Evolutionary conservation across 352 stramenopile genomes (phyloP).

Genomic region (Globisporangium carolinianum): DNA sequence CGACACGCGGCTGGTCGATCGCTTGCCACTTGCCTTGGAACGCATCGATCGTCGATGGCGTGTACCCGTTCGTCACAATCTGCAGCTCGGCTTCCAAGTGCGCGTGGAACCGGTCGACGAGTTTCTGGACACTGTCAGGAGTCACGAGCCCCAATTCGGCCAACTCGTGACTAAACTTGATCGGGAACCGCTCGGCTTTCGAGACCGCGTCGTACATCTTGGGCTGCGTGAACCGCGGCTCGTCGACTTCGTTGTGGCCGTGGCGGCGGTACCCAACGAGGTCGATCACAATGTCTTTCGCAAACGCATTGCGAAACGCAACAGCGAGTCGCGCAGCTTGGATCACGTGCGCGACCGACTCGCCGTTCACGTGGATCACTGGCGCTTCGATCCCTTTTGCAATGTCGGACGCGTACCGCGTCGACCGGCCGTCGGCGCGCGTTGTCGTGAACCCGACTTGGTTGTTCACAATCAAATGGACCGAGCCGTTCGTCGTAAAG

Average conservation of each 20-base stretch:
- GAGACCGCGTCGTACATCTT: slow-evolving; percentile 82
- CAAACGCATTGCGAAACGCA: slow-evolving; percentile 77
- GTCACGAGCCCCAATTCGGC: slow-evolving; percentile 49
- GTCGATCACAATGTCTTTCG: slow-evolving; percentile 85
- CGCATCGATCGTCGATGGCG: slow-evolving; percentile 57
- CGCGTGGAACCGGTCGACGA: slow-evolving; percentile 44
- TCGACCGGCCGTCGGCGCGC: slow-evolving; percentile 67
- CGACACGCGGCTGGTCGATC: slow-evolving; percentile 38
- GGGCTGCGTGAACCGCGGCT: slow-evolving; percentile 85
- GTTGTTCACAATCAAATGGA: slow-evolving; percentile 89
- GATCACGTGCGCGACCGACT: slow-evolving; percentile 74
- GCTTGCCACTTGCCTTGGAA: slow-evolving; percentile 67
- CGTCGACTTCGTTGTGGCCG: slow-evolving; percentile 88
- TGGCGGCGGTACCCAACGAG: slow-evolving; percentile 79
- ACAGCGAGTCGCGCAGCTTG: slow-evolving; percentile 66
- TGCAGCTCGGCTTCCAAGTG: slow-evolving; percentile 66
- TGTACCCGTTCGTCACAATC: slow-evolving; percentile 48
- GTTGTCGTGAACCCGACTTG: slow-evolving; percentile 89
- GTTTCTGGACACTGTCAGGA: slow-evolving; percentile 42
- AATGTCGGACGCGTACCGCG: slow-evolving; percentile 80
- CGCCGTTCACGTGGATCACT: slow-evolving; percentile 86
- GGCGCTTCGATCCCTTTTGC: slow-evolving; percentile 78
- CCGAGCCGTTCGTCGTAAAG: slow-evolving; percentile 66
- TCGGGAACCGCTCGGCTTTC: slow-evolving; percentile 51
- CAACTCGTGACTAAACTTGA: slow-evolving; percentile 67